A percentile compares a stretch with the other conserved stretches of the same genome.
These are phyloP conservation scores for Metschnikowia santaceciliae DNA, from an alignment of 805 yeast species.

Conservation along the genomic window DNA sequence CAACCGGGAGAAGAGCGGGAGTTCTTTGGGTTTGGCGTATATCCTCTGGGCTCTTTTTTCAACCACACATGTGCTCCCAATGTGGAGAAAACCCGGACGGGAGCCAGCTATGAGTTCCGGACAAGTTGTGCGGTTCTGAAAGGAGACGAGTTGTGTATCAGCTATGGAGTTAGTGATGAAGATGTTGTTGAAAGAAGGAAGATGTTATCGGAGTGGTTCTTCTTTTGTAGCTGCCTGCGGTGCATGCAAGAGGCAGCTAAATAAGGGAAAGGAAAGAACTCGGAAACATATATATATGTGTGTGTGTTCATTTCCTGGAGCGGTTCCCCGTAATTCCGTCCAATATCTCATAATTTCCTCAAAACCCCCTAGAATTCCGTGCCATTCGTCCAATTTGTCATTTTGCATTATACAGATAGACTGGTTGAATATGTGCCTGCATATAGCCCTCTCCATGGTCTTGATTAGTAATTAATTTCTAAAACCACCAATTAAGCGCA, in stretches of 20 bases:
- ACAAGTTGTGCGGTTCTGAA: conserved; percentile 35
- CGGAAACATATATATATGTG: too few species aligned
- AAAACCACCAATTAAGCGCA: too few species aligned
- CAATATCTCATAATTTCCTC: too few species aligned
- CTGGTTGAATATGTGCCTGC: too few species aligned
- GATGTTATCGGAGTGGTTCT: conserved; percentile 54
- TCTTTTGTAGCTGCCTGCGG: conserved; percentile 49
- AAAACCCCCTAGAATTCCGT: too few species aligned
- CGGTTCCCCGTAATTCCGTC: too few species aligned
- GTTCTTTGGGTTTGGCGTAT: conserved; percentile 57
- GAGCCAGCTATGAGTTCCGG: conserved; percentile 36
- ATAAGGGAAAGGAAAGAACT: too few species aligned
- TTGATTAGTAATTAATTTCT: too few species aligned
- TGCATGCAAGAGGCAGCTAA: conserved; percentile 26
- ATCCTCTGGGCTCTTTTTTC: conserved; percentile 62
- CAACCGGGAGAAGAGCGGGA: conserved; percentile 44
- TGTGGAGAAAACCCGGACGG: conserved; percentile 37
- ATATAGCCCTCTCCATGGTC: too few species aligned
- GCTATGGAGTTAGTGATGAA: conserved; percentile 53
- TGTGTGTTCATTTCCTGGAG: too few species aligned
- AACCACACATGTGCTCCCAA: conserved; percentile 67
- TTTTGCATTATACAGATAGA: too few species aligned
- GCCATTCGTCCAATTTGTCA: too few species aligned
- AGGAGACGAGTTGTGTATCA: conserved; percentile 54
- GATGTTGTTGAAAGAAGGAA: conserved; percentile 37